These are phyloP conservation scores for Myochromella boudieri DNA, from an alignment of 768 basidiomycete species.

Conservation along the genomic window DNA sequence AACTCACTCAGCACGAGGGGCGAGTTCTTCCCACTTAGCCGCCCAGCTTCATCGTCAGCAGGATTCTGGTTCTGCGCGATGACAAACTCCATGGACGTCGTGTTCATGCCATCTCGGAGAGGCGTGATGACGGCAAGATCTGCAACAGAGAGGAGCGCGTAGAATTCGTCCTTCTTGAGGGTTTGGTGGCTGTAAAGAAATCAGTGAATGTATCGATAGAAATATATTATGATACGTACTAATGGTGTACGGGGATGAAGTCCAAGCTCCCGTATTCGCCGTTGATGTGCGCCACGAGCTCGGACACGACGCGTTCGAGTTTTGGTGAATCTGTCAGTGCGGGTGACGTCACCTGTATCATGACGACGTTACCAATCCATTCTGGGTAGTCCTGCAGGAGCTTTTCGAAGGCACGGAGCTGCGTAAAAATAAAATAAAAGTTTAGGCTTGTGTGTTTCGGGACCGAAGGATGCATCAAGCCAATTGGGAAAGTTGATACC, in stretches of 20 bases:
- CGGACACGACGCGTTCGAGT: conserved; percentile 90
- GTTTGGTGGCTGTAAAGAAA: conserved; percentile 83
- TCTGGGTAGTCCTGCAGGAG: conserved; percentile 91
- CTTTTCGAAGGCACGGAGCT: conserved; percentile 95
- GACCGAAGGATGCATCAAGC: not conserved
- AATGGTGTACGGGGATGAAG: conserved; percentile 97
- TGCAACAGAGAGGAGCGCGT: conserved; percentile 89
- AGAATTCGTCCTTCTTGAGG: conserved; percentile 97
- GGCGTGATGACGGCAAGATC: conserved; percentile 96
- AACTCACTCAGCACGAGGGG: conserved; percentile 95
- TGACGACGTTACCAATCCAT: conserved; percentile 89
- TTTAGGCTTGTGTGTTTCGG: not conserved
- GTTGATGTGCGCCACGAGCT: conserved; percentile 93
- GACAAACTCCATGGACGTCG: conserved; percentile 96
- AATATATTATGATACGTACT: conserved; percentile 54
- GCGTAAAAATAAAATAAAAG: not conserved
- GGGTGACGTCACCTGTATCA: conserved; percentile 93
- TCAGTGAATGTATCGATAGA: not conserved
- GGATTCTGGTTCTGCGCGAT: conserved; percentile 82
- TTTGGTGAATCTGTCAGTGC: conserved; percentile 90
- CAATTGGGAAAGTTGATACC: conserved; percentile 33
- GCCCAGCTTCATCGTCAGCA: not conserved
- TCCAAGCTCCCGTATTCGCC: conserved; percentile 93
- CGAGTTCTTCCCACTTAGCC: conserved; percentile 48
- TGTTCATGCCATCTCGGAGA: conserved; percentile 98